Evolutionary conservation across 1,139 yeast species (phyloP).

Genomic region (Protomyces inouyei): DNA sequence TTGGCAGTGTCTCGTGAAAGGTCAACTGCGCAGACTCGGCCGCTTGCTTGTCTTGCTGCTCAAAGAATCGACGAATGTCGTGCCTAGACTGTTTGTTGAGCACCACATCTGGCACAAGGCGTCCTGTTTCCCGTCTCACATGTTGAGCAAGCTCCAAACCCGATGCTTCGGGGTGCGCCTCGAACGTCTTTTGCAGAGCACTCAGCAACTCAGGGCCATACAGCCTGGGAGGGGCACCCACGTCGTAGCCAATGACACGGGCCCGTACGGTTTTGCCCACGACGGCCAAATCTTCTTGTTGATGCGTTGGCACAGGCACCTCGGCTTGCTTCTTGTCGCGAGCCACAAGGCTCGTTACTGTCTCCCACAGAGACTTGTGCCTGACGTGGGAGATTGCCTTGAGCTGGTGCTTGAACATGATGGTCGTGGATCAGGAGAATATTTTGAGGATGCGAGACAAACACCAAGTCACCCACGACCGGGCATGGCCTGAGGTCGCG

Average conservation of each 20-base stretch:
- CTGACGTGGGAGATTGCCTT: not conserved
- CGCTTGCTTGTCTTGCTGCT: not conserved
- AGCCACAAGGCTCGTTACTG: not conserved
- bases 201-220: not conserved
- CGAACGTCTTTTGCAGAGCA: not conserved
- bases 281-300: not conserved
- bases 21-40: not conserved
- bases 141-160: slow-evolving; percentile 4
- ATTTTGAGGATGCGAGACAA: not conserved
- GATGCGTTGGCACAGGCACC: not conserved
- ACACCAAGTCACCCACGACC: not conserved
- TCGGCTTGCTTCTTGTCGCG: not conserved
- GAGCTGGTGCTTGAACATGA: not conserved
- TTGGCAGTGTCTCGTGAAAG: slow-evolving; percentile 4
- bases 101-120: slow-evolving; percentile 7
- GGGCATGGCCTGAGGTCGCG: no score
- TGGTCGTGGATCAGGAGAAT: not conserved
- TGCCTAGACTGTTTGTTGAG: not conserved
- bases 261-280: not conserved
- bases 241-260: slow-evolving; percentile 8
- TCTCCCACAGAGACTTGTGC: not conserved
- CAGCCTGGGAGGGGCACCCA: not conserved
- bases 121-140: slow-evolving; percentile 5
- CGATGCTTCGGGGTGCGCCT: not conserved
- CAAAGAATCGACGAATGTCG: not conserved